These are phyloP conservation scores for Musa schizocarpa DNA, from an alignment of 176 grass and related monocot genomes.

Conservation along the genomic window DNA sequence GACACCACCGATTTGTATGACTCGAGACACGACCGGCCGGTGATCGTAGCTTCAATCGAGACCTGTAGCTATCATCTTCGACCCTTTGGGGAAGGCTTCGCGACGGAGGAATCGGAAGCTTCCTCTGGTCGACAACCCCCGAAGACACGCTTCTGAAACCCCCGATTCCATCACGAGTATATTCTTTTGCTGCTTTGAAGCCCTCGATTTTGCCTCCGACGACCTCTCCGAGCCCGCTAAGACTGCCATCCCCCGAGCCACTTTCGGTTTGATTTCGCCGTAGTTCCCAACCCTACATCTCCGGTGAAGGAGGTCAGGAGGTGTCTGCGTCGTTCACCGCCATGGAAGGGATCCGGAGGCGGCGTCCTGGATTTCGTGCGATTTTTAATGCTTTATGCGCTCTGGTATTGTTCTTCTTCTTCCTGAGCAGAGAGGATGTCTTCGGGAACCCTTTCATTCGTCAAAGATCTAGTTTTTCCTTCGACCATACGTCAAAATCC, in stretches of 20 bases:
- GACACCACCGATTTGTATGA: too few relatives aligned
- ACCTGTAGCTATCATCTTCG: too few relatives aligned
- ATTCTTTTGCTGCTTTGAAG: neutral
- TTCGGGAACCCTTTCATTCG: slow-evolving; percentile 12
- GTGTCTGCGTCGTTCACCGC: neutral
- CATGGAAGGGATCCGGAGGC: neutral
- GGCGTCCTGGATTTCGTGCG: slow-evolving; percentile 5
- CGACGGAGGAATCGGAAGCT: too few relatives aligned
- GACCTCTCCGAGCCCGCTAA: neutral
- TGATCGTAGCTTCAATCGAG: too few relatives aligned
- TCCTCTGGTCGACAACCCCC: neutral
- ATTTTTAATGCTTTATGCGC: slow-evolving; percentile 30
- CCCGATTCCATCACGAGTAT: neutral
- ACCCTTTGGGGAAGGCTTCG: too few relatives aligned
- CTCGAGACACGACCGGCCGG: too few relatives aligned
- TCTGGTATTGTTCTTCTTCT: slow-evolving; percentile 64
- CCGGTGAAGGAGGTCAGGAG: neutral
- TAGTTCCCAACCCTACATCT: neutral
- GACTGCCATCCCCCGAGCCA: neutral
- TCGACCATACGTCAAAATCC: slow-evolving; percentile 12
- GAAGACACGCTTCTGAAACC: neutral
- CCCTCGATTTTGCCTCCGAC: neutral
- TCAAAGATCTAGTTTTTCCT: slow-evolving; percentile 1
- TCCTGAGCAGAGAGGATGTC: slow-evolving; percentile 30
- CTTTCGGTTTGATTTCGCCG: neutral